Evolutionary conservation across 257 asterid species (phyloP).

Genomic region (Euphrasia confusa): DNA sequence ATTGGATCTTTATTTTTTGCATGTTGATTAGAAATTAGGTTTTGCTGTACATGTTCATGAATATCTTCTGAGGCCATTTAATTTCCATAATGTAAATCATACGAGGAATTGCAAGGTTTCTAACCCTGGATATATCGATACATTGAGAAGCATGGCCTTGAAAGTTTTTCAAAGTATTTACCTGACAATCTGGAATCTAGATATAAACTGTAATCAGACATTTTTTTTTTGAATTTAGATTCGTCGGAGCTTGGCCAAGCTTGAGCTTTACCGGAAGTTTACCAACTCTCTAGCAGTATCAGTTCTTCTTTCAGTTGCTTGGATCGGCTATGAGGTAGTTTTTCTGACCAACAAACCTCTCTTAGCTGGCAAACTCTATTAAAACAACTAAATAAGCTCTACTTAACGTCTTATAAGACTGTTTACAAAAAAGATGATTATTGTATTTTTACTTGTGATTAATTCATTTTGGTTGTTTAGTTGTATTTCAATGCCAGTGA

Average conservation of each 20-base stretch:
- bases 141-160: neutral
- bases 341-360: conserved; percentile 10
- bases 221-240: conserved; percentile 40
- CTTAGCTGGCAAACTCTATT: neutral
- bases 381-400: neutral
- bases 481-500: conserved; percentile 93
- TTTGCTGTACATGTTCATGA: too few species aligned
- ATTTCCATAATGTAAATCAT: conserved; percentile 7
- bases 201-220: neutral
- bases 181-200: too few species aligned
- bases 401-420: conserved; percentile 6
- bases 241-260: conserved; percentile 84
- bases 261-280: conserved; percentile 85
- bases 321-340: conserved; percentile 97
- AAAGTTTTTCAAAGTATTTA: neutral
- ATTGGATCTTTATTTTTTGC: too few species aligned
- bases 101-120: neutral
- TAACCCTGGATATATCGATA: conserved; percentile 11
- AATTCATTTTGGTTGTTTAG: conserved; percentile 43
- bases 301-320: conserved; percentile 83
- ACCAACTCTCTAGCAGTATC: conserved; percentile 82
- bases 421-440: neutral
- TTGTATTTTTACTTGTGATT: conserved; percentile 16
- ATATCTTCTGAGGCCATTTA: neutral
- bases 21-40: too few species aligned